Evolutionary conservation across 2,329 filamentous ascomycete genomes (phyloP).

Genomic region (Sodiomyces alkalinus): DNA sequence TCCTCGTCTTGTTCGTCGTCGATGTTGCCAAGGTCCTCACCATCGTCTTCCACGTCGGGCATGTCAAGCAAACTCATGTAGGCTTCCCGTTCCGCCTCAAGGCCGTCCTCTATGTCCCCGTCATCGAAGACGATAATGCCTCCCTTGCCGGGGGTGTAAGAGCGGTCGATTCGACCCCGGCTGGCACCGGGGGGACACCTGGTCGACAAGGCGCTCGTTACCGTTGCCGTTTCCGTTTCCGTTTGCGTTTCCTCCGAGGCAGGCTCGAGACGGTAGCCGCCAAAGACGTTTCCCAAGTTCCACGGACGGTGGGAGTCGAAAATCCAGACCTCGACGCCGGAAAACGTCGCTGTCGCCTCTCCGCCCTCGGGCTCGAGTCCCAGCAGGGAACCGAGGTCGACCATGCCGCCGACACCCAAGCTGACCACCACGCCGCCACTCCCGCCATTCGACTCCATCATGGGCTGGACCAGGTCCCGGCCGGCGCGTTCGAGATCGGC

Average conservation of each 20-base stretch:
- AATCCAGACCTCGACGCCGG: constrained; percentile 89
- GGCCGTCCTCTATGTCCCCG: constrained; percentile 79
- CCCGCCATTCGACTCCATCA: constrained; percentile 75
- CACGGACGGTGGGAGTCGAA: constrained; percentile 84
- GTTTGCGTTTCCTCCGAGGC: constrained; percentile 29
- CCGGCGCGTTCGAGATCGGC: constrained; percentile 72
- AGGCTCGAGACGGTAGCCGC: constrained; percentile 46
- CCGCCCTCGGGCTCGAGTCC: constrained; percentile 57
- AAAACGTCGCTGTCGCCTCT: constrained; percentile 51
- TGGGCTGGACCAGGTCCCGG: constrained; percentile 62
- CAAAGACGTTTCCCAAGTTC: constrained; percentile 91
- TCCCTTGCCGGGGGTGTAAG: constrained; percentile 65
- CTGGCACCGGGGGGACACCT: constrained; percentile 51
- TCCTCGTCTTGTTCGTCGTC: constrained; percentile 43
- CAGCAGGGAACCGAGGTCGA: constrained; percentile 69
- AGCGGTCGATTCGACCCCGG: constrained; percentile 54
- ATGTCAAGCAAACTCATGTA: constrained; percentile 80
- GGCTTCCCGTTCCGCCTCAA: constrained; percentile 60
- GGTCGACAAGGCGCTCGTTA: constrained; percentile 29
- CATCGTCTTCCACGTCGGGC: constrained; percentile 72
- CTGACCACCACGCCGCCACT: constrained; percentile 83
- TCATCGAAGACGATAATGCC: constrained; percentile 93
- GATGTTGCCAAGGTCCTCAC: constrained; percentile 43
- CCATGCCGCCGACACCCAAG: constrained; percentile 79
- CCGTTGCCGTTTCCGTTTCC: no score